Base-by-base conservation (phyloP, 768 basidiomycete species). In the Asterophora lycoperdoides region DNA sequence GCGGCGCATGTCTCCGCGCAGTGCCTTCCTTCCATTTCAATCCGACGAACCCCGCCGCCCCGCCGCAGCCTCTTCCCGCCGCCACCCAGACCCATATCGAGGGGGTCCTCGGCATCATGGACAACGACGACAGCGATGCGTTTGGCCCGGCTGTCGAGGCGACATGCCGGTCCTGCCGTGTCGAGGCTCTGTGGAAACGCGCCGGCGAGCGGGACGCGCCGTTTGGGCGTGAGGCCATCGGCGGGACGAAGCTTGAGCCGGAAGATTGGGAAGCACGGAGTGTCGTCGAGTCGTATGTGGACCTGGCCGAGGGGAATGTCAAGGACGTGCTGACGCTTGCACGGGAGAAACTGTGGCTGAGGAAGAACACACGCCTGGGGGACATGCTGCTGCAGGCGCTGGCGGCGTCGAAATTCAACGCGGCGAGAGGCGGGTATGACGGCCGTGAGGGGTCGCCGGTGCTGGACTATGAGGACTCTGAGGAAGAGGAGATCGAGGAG, bases 111-210 rank as follows among this genome's bases (percentile, higher is more conserved):
- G 76, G 71, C 26, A 77, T 80, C 51, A 66, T 77, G 4, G 85
- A 86, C 58, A 89, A 88, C 58, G 86, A 87, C 52, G 87, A 89
- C 62, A 76, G 81, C 14, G 79, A 82, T 10, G 75, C 78, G 0
- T 89, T 83, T 76, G 23, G 23, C 6, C 79, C 82, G 0, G 72
- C 71, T 5, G 74, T 84, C 9, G 79, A 81, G 26, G 72, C 83
- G 1, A 89, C 87, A 7, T 90, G 87, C 62, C 74, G 80, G 34
- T 66, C 65, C 39, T 90, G 88, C 62, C 76, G 87, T 30, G 61
- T 60, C 2, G 86, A 89, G 61, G 79, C 76, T 71, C 68, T 90
- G 3, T 84, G 81, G 81, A 72, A 73, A 15, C 73, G 77, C 15
- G 80, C 78, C n/a, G 60, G 64, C n/a, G 51, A 62, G 3, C 74